Evolutionary conservation across 2,329 filamentous ascomycete species (phyloP).

Genomic region (Bretziella fagacearum): DNA sequence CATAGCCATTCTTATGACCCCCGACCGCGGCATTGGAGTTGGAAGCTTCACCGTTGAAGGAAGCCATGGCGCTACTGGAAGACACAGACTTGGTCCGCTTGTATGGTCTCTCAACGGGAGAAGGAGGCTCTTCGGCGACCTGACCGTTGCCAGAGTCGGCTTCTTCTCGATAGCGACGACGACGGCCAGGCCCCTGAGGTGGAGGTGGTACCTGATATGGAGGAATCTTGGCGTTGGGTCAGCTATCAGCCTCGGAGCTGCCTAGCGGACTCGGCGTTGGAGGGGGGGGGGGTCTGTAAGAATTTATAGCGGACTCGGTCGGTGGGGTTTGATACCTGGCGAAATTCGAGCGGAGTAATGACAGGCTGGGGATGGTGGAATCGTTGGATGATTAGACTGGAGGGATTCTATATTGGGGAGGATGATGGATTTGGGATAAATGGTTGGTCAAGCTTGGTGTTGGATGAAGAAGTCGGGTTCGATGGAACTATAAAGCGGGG

Average conservation of each 20-base stretch:
- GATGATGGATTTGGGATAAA: too few relatives aligned
- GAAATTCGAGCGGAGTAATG: too few relatives aligned
- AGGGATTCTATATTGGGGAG: too few relatives aligned
- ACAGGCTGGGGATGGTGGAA: too few relatives aligned
- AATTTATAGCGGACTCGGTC: too few relatives aligned
- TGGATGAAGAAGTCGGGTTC: too few relatives aligned
- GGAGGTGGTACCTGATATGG: not conserved
- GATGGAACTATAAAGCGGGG: too few relatives aligned
- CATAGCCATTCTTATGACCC: not conserved
- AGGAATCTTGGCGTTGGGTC: constrained; percentile 7
- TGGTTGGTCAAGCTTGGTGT: too few relatives aligned
- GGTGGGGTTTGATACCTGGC: too few relatives aligned
- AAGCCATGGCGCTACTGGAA: not conserved
- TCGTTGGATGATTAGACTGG: too few relatives aligned
- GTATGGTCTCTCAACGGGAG: not conserved
- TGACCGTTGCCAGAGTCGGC: constrained; percentile 3
- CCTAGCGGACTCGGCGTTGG: not conserved
- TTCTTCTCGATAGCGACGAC: constrained; percentile 7
- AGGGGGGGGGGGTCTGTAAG: too few relatives aligned
- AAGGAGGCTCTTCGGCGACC: not conserved
- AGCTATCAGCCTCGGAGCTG: constrained; percentile 9
- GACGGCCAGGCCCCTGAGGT: constrained; percentile 11
- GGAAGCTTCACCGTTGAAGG: not conserved
- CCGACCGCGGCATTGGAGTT: not conserved
- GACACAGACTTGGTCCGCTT: constrained; percentile 5